These are phyloP conservation scores for Schizopora paradoxa DNA, from an alignment of 1,284 basidiomycete species.

Conservation along the genomic window DNA sequence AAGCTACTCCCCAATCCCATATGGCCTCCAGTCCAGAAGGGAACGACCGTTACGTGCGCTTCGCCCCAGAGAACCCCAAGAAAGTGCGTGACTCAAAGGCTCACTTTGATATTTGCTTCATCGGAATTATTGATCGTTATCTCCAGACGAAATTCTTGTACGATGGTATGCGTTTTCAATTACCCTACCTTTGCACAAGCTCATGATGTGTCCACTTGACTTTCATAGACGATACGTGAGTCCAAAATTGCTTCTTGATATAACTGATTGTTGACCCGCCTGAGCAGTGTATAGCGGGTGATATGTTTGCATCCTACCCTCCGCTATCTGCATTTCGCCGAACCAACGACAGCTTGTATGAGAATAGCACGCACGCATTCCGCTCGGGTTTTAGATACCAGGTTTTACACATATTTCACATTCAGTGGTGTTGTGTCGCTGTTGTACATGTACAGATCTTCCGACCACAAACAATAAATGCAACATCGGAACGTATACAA, in stretches of 20 bases:
- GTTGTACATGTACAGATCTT: too few species aligned
- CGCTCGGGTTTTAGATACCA: too few species aligned
- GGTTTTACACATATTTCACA: too few species aligned
- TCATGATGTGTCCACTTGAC: background rate
- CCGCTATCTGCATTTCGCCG: too few species aligned
- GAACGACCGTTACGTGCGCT: conserved; percentile 73
- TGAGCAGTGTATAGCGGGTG: too few species aligned
- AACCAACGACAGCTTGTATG: too few species aligned
- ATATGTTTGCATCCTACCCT: too few species aligned
- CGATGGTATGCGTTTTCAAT: conserved; percentile 44
- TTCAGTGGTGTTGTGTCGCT: too few species aligned
- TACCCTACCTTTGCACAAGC: background rate
- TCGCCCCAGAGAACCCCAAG: conserved; percentile 84
- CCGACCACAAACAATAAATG: too few species aligned
- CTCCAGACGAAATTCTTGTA: conserved; percentile 69
- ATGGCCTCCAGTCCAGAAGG: conserved; percentile 53
- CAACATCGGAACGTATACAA: too few species aligned
- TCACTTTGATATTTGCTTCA: background rate
- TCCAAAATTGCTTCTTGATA: conserved; percentile 3
- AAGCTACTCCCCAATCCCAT: conserved; percentile 9
- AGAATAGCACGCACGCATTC: too few species aligned
- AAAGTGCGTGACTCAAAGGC: conserved; percentile 44
- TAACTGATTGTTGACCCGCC: too few species aligned
- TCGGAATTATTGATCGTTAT: conserved; percentile 15
- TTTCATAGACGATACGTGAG: conserved; percentile 23